Base-by-base conservation (phyloP, 306 rosid genomes). In the Cicer pinnatifidum region DNA sequence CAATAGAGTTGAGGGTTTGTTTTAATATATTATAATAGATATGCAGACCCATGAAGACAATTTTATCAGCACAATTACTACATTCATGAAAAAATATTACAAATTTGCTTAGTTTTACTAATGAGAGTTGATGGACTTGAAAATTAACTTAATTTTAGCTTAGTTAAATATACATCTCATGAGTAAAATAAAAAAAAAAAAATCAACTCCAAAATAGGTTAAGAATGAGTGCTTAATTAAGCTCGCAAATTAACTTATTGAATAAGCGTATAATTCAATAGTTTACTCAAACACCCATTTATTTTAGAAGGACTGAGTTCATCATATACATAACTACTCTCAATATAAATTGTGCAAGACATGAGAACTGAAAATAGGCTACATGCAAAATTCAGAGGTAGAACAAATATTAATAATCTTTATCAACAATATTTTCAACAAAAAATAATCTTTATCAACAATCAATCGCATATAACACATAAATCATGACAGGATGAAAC, bases 341-440 rank as follows among this genome's bases (percentile, higher is more conserved):
- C 12, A 9, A 17, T 33, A 35, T 39, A 56, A 66, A 57, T 39
- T 6, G 37, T 54, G 17, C 62, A 77, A 5, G 61, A 5, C 64
- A 28, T 58, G 10, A 58, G 10, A 46, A 41, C 64, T 20, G 38
- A 39, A 38, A 23, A 38, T 44, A 54, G 39, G 28, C 19, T 74
- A 23, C 37, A 72, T 43, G 70, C 43, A 72, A 6, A 12, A 72
- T 54, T 79, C 47, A 13, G 53, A 33, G 53, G 43, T 9, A 16
- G 52, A 52, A 71, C 16, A 64, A 50, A 59, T 56, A 72, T 65
- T 52, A 23, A n/a, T 61, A 64, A 48, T 54, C 73, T 65, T 38
- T 71, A 38, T 28, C 39, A 4, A 28, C 35, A 28, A 28, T 28
- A 3, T 28, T 28, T 28, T 28, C 35, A 28, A 23, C 33, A 28